Conservation (phyloP, 1,284 basidiomycete genomes). For the Stygiomarasmius scandens region DNA sequence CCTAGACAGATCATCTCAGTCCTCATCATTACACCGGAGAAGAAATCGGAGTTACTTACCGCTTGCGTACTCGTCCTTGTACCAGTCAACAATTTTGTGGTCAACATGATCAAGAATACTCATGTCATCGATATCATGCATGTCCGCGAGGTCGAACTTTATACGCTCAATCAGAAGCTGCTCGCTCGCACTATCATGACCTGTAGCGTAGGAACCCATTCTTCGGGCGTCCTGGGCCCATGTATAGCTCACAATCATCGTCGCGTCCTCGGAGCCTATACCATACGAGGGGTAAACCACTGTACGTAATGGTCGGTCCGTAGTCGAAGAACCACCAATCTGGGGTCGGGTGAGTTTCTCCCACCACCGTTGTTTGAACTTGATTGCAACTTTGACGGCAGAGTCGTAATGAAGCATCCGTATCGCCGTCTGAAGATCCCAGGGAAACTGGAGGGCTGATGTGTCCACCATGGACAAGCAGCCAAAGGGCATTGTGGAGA, state of each 20-base stretch:
- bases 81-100: no score
- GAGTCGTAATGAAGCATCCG: conserved; percentile 32
- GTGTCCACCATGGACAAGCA: conserved; percentile 30
- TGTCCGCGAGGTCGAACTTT: no score
- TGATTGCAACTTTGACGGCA: conserved; percentile 33
- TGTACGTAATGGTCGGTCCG: conserved; percentile 31
- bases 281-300: conserved; percentile 34
- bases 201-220: no score
- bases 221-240: no score
- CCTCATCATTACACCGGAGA: no score
- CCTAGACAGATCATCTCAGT: conserved; percentile 9
- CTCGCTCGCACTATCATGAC: no score
- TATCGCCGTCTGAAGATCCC: conserved; percentile 26
- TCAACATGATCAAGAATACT: no score
- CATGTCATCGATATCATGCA: no score
- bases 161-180: no score
- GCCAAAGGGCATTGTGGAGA: conserved; percentile 31
- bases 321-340: conserved; percentile 27
- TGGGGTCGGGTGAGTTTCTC: conserved; percentile 19
- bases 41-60: no score
- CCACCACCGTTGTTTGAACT: conserved; percentile 37
- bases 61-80: no score
- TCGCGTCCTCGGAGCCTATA: conserved; percentile 8
- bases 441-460: conserved; percentile 14
- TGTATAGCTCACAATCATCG: no score